Evolutionary conservation across 345 rosid species (phyloP).

Genomic region (Citrus glauca): DNA sequence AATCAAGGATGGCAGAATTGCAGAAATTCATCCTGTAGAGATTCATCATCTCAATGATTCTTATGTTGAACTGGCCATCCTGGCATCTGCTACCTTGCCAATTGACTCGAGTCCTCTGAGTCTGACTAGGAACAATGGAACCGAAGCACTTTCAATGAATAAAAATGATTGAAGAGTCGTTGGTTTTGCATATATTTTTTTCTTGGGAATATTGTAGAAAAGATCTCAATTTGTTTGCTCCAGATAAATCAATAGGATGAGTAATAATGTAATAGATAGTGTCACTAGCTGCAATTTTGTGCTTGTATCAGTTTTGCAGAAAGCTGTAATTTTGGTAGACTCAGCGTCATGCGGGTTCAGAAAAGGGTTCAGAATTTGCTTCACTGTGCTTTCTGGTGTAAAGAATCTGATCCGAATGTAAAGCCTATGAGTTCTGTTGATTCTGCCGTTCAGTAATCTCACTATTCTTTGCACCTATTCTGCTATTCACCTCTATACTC

Average conservation of each 20-base stretch:
- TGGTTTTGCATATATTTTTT: neutral
- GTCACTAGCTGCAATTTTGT: neutral
- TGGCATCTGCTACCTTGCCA: conserved; percentile 19
- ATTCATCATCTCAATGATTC: conserved; percentile 1
- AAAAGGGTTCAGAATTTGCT: conserved; percentile 9
- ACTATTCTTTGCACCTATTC: conserved; percentile 32
- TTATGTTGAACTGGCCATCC: conserved; percentile 21
- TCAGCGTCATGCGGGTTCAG: neutral
- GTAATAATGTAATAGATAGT: neutral
- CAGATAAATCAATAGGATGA: neutral
- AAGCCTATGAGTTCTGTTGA: neutral
- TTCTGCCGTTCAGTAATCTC: conserved; percentile 53
- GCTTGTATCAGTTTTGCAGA: conserved; percentile 14
- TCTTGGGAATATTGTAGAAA: neutral
- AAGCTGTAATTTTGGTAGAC: neutral
- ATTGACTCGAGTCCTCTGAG: conserved; percentile 16
- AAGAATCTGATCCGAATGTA: neutral
- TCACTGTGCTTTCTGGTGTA: neutral
- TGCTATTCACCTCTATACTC: conserved; percentile 70
- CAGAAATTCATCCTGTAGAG: conserved; percentile 8
- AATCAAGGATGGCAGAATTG: conserved; percentile 27
- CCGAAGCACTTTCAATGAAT: conserved; percentile 8
- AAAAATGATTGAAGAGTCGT: neutral
- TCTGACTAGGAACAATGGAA: conserved; percentile 1
- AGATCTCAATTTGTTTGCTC: neutral